phyloP scores from a whole-genome alignment of 805 yeast genomes.

The Saccharomycopsis sp. region DNA sequence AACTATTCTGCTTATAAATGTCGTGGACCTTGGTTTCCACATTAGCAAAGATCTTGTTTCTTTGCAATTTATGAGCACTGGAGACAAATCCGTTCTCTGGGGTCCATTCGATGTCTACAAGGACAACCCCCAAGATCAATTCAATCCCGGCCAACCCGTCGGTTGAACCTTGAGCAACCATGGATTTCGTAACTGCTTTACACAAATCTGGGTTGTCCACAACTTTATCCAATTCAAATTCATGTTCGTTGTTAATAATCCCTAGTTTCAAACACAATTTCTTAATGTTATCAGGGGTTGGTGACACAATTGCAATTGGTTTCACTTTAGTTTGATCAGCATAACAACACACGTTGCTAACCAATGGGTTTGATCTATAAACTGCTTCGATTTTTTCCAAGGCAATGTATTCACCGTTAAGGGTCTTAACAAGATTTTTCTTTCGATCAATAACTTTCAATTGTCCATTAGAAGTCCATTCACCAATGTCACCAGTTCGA shows the following conservation, averaged over 20 bases:
- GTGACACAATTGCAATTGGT: conserved; percentile 87
- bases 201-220: conserved; percentile 49
- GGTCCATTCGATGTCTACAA: conserved; percentile 93
- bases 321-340: conserved; percentile 85
- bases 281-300: conserved; percentile 61
- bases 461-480: conserved; percentile 78
- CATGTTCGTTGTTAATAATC: conserved; percentile 37
- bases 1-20: conserved; percentile 40
- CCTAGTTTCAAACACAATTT: conserved; percentile 52
- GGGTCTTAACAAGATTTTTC: conserved; percentile 93
- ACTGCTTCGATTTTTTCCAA: conserved; percentile 88
- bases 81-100: conserved; percentile 93
- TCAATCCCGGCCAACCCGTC: conserved; percentile 86
- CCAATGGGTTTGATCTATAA: conserved; percentile 75
- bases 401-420: conserved; percentile 96
- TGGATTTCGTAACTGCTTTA: conserved; percentile 46
- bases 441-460: conserved; percentile 84
- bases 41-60: conserved; percentile 75
- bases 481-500: conserved; percentile 94
- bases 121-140: conserved; percentile 66
- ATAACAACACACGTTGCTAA: conserved; percentile 81
- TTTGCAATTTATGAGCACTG: conserved; percentile 92
- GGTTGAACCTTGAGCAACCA: conserved; percentile 67
- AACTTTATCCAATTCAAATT: conserved; percentile 40
- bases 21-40: conserved; percentile 61